Percentiles rank a stretch among this genome's conserved stretches.
Conservation (phyloP, 306 rosid species). For the Rosa multiflora region DNA sequence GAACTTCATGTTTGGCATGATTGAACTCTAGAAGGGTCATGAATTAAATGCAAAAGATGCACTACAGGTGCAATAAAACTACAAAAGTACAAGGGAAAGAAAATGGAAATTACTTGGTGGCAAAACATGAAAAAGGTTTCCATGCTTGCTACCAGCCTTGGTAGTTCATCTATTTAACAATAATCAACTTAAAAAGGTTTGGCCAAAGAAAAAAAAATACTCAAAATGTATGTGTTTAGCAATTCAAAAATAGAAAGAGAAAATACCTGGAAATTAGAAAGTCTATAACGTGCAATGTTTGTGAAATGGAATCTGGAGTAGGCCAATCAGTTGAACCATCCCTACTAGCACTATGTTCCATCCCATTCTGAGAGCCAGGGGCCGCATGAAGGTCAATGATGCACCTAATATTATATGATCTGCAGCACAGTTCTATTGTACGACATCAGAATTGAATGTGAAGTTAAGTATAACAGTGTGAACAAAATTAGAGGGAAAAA, state of each 20-base stretch:
- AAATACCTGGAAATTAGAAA: slow-evolving; percentile 80
- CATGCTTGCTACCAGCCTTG: neutral
- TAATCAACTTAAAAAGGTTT: neutral
- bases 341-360: slow-evolving; percentile 92
- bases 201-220: neutral
- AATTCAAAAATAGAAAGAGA: slow-evolving; percentile 1
- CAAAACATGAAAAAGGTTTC: neutral
- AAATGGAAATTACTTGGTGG: slow-evolving; percentile 1
- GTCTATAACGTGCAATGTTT: slow-evolving; percentile 69
- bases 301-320: slow-evolving; percentile 50
- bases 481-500: slow-evolving; percentile 26
- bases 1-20: slow-evolving; percentile 7
- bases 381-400: slow-evolving; percentile 93
- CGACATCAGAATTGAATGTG: slow-evolving; percentile 22
- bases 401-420: slow-evolving; percentile 73
- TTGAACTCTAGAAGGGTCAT: slow-evolving; percentile 6
- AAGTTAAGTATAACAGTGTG: slow-evolving; percentile 1
- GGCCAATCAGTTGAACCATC: slow-evolving; percentile 86
- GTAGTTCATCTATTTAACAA: neutral
- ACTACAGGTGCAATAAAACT: slow-evolving; percentile 17
- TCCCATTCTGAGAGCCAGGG: slow-evolving; percentile 91
- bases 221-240: neutral
- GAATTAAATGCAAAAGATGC: neutral
- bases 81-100: neutral
- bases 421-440: slow-evolving; percentile 39